Base-by-base conservation (phyloP, 441 rosid species). In the Sinapis alba region DNA sequence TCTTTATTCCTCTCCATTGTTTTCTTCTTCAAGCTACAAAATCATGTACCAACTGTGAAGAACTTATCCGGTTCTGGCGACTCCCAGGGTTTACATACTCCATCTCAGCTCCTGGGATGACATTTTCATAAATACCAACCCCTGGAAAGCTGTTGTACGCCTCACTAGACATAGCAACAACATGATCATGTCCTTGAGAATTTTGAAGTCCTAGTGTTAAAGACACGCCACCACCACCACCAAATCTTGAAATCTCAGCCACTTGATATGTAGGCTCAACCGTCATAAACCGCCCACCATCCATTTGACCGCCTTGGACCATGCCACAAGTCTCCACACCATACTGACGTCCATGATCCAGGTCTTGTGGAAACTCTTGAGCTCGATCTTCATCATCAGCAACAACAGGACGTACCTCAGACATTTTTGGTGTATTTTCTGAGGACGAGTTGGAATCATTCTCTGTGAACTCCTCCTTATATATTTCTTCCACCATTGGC, bases 401-500 rank as follows among this genome's bases (percentile, higher is more conserved):
- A 51, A 30, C 12, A 50, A 28, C 12, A 32, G 38, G 76, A 65
- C 47, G 62, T 6, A 43, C 57, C 65, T 84, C 90, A 1, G 82
- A 83, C 6, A 76, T 79, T 79, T 82, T 83, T 30, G 76, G 81
- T 16, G 79, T 84, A 77, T 78, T 79, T 90, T 32, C 84, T 88
- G 5, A 83, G 6, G 92, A 88, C 26, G 90, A 88, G 71, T 73
- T 88, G 13, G 95, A 81, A 71, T 81, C 87, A 85, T 84, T 78
- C 54, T 69, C 92, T 12, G 86, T 89, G 63, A 79, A 80, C 77
- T 92, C 97, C 81, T 92, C 96, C 84, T 89, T 90, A 89, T 92
- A 92, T 90, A 92, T 92, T 66, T 92, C 97, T 78, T 90, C 96
- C 18, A 92, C 94, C 97, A 92, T 92, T 0, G 97, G 97, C 84